Evolutionary conservation across 352 stramenopile genomes (phyloP).

Genomic region (Lagenidium sp.): DNA sequence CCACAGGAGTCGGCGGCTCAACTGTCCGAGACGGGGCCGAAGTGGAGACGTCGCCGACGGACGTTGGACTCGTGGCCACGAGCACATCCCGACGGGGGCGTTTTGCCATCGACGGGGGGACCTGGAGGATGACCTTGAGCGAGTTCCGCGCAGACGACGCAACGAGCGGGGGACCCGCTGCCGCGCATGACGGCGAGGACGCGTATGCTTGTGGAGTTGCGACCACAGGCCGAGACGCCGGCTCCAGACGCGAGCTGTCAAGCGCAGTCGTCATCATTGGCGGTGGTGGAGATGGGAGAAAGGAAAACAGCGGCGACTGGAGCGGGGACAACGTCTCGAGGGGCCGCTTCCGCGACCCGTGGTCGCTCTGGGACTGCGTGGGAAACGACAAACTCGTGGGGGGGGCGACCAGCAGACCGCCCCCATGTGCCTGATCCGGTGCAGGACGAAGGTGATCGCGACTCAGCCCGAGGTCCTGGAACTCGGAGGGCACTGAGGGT

Average conservation of each 20-base stretch:
- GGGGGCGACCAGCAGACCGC: too few relatives aligned
- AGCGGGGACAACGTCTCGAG: constrained; percentile 12
- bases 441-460: too few relatives aligned
- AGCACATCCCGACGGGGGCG: not conserved
- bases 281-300: constrained; percentile 3
- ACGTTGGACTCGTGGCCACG: not conserved
- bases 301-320: constrained; percentile 13
- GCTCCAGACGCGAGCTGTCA: not conserved
- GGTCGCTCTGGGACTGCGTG: too few relatives aligned
- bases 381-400: too few relatives aligned
- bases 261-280: not conserved
- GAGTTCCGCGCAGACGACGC: not conserved
- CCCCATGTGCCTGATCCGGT: too few relatives aligned
- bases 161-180: not conserved
- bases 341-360: constrained; percentile 11
- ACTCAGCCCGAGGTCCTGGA: not conserved
- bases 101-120: not conserved
- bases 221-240: not conserved
- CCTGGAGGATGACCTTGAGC: not conserved
- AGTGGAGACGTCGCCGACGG: not conserved
- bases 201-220: too few relatives aligned
- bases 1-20: not conserved
- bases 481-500: not conserved
- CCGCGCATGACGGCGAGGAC: too few relatives aligned
- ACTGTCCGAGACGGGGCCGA: not conserved